A percentile compares a stretch with the other conserved stretches of the same genome.
Evolutionary conservation across 1,284 basidiomycete genomes (phyloP).

Genomic region (Puccinia polysora): DNA sequence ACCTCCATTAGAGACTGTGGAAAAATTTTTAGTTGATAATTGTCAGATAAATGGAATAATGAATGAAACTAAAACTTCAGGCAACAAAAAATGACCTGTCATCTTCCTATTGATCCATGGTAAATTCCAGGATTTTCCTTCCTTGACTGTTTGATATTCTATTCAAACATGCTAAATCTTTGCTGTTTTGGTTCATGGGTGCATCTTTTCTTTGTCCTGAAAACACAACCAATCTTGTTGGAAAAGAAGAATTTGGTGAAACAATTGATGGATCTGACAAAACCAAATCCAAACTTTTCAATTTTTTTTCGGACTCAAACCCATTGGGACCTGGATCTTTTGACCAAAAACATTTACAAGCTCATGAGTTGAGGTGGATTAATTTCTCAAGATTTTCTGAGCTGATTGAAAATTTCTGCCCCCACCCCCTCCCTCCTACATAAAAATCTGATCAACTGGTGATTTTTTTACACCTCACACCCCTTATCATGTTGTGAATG

Average conservation of each 20-base stretch:
- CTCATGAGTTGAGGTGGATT: constrained; percentile 46
- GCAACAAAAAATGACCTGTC: constrained; percentile 56
- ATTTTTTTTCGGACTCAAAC: constrained; percentile 76
- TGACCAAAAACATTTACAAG: constrained; percentile 73
- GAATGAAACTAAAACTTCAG: constrained; percentile 50
- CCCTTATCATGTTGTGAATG: no score
- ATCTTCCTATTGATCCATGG: constrained; percentile 84
- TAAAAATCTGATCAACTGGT: no score
- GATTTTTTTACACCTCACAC: no score
- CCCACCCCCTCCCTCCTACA: not conserved
- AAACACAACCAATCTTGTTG: constrained; percentile 58
- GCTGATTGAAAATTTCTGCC: not conserved
- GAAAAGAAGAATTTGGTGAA: constrained; percentile 64
- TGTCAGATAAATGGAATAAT: constrained; percentile 58
- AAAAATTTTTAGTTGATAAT: constrained; percentile 83
- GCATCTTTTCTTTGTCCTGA: no score
- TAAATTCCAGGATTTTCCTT: constrained; percentile 80
- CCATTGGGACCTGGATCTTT: constrained; percentile 70
- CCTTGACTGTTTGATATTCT: constrained; percentile 75
- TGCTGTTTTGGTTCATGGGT: not conserved
- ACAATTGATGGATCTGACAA: constrained; percentile 65
- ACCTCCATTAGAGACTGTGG: constrained; percentile 66
- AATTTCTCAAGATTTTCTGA: constrained; percentile 22
- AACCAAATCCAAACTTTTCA: constrained; percentile 69
- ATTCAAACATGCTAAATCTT: no score